Percentiles rank a stretch among this genome's conserved stretches.
Conservation (phyloP, 2,329 filamentous ascomycete genomes). For the Raffaelea ambrosiae region DNA sequence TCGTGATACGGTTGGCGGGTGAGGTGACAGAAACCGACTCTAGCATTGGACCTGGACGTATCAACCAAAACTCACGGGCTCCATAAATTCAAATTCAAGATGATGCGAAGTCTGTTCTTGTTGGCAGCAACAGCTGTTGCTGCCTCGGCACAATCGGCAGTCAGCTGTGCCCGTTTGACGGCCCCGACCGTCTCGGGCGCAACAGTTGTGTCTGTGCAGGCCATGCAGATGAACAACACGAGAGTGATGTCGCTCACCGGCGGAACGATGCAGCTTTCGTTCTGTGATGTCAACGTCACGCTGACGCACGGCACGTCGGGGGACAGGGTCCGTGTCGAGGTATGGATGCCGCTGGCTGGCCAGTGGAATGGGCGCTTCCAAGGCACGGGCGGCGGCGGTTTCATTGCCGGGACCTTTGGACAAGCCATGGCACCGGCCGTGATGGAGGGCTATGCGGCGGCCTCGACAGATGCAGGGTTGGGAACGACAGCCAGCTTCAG, state of each 20-base stretch:
- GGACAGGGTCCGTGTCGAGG: slow-evolving; percentile 22
- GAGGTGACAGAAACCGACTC: too few relatives aligned
- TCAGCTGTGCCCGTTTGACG: background rate
- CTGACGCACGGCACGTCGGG: slow-evolving; percentile 26
- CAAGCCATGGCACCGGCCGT: slow-evolving; percentile 7
- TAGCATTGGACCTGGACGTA: too few relatives aligned
- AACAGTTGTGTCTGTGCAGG: slow-evolving; percentile 2
- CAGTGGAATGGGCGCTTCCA: slow-evolving; percentile 24
- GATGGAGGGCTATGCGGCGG: slow-evolving; percentile 10
- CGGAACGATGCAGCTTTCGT: slow-evolving; percentile 1
- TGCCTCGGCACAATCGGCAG: background rate
- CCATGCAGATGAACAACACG: slow-evolving; percentile 1
- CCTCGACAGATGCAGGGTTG: slow-evolving; percentile 23
- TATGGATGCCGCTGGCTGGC: slow-evolving; percentile 21
- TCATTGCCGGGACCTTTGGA: slow-evolving; percentile 14
- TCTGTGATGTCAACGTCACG: slow-evolving; percentile 28
- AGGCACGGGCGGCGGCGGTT: slow-evolving; percentile 24
- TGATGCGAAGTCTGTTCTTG: background rate
- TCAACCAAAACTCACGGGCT: too few relatives aligned
- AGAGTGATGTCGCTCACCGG: background rate
- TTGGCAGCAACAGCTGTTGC: background rate
- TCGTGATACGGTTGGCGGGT: too few relatives aligned
- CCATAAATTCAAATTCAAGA: too few relatives aligned
- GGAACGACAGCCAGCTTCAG: background rate
- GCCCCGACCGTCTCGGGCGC: slow-evolving; percentile 1